Evolutionary conservation across 306 rosid genomes (phyloP).

Genomic region (Parietaria judaica): DNA sequence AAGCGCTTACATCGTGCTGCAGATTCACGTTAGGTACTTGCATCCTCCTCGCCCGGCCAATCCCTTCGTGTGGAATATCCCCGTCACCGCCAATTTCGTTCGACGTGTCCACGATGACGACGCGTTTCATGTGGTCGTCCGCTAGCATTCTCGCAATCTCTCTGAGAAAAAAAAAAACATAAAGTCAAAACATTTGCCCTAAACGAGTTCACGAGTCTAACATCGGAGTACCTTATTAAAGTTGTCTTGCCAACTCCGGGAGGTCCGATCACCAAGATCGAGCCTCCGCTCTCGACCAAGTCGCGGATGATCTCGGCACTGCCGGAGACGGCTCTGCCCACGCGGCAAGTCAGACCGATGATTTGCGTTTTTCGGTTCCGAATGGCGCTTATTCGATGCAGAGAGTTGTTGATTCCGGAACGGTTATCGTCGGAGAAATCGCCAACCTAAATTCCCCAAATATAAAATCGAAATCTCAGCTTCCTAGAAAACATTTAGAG

Average conservation of each 20-base stretch:
- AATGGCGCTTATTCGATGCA: slow-evolving; percentile 94
- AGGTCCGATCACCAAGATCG: slow-evolving; percentile 94
- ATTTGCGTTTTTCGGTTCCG: slow-evolving; percentile 86
- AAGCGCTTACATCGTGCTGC: slow-evolving; percentile 74
- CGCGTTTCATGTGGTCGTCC: slow-evolving; percentile 78
- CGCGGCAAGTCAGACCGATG: slow-evolving; percentile 97
- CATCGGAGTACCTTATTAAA: slow-evolving; percentile 57
- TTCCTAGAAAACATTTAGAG: background rate
- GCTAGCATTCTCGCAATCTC: slow-evolving; percentile 98
- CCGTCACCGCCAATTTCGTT: slow-evolving; percentile 99
- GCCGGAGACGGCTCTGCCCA: slow-evolving; percentile 82
- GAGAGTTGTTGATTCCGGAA: slow-evolving; percentile 82
- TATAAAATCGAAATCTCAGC: slow-evolving; percentile 5
- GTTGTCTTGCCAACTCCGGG: slow-evolving; percentile 99
- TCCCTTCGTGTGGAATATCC: slow-evolving; percentile 91
- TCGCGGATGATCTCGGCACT: slow-evolving; percentile 90
- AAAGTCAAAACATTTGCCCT: too few relatives aligned
- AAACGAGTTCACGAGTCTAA: background rate
- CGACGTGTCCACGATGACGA: slow-evolving; percentile 93
- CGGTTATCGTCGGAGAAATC: slow-evolving; percentile 98
- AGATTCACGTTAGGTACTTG: slow-evolving; percentile 93
- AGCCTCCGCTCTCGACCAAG: slow-evolving; percentile 67
- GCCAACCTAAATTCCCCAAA: slow-evolving; percentile 49
- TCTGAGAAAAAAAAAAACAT: slow-evolving; percentile 43
- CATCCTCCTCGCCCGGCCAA: slow-evolving; percentile 97